Conservation (phyloP, 768 basidiomycete species). For the Leucocoprinus leucothites region DNA sequence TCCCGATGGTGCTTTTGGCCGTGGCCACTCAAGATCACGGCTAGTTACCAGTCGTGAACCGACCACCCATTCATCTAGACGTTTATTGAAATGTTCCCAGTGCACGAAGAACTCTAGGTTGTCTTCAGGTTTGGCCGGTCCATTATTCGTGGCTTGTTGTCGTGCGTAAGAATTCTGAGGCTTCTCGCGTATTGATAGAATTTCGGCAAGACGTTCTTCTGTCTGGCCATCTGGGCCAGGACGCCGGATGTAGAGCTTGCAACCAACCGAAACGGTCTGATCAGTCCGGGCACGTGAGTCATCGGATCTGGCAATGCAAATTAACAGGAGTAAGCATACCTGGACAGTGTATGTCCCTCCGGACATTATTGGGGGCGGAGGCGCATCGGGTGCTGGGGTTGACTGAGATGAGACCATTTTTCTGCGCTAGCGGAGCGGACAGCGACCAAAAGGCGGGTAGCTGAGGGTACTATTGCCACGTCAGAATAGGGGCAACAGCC, state of each 20-base stretch:
- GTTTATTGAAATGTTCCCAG: conserved; percentile 99
- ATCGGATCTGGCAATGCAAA: conserved; percentile 20
- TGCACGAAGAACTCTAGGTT: conserved; percentile 96
- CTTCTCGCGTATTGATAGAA: conserved; percentile 91
- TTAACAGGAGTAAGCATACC: conserved; percentile 39
- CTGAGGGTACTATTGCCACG: conserved; percentile 3
- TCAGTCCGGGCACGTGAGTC: conserved; percentile 26
- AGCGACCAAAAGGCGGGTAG: conserved; percentile 11
- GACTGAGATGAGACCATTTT: conserved; percentile 36
- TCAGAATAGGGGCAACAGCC: conserved; percentile 3
- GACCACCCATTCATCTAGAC: conserved; percentile 95
- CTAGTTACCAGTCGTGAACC: conserved; percentile 81
- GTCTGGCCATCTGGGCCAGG: conserved; percentile 67
- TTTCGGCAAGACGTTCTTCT: conserved; percentile 94
- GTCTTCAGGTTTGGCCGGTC: conserved; percentile 57
- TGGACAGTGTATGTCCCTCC: conserved; percentile 78
- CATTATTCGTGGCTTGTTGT: conserved; percentile 44
- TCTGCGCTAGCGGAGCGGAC: conserved; percentile 11
- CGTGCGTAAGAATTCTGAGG: conserved; percentile 60
- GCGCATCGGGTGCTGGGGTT: conserved; percentile 36
- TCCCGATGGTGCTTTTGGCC: conserved; percentile 63
- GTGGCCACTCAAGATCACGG: conserved; percentile 94
- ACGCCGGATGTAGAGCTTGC: conserved; percentile 91
- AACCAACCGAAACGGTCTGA: conserved; percentile 83
- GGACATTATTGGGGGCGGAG: conserved; percentile 64